Evolutionary conservation across 306 rosid genomes (phyloP).

Genomic region (Morella rubra): DNA sequence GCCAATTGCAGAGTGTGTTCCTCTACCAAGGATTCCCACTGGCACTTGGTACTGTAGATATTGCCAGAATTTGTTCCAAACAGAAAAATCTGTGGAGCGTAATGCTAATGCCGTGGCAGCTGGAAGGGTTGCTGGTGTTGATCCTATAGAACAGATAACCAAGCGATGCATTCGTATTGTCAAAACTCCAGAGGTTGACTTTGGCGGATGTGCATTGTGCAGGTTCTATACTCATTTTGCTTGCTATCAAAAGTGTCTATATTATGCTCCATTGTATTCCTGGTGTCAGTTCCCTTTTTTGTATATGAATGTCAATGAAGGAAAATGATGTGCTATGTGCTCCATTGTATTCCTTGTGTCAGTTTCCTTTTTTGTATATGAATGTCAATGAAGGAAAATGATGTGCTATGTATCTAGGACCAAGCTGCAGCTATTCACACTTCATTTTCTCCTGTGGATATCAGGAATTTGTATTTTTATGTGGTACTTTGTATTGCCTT

Average conservation of each 20-base stretch:
- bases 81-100: slow-evolving; percentile 58
- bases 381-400: not conserved
- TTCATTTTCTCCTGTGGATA: not conserved
- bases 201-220: slow-evolving; percentile 77
- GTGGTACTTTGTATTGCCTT: not conserved
- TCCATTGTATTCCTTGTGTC: not conserved
- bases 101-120: slow-evolving; percentile 75
- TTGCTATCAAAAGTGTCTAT: not conserved
- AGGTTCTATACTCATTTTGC: slow-evolving; percentile 38
- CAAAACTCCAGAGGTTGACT: slow-evolving; percentile 52
- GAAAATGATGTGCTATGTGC: not conserved
- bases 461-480: not conserved
- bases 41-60: slow-evolving; percentile 89
- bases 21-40: slow-evolving; percentile 54
- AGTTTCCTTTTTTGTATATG: not conserved
- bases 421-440: not conserved
- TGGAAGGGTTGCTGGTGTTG: slow-evolving; percentile 67
- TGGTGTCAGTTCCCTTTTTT: not conserved
- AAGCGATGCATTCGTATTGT: slow-evolving; percentile 83
- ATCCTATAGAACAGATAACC: slow-evolving; percentile 66
- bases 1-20: slow-evolving; percentile 69
- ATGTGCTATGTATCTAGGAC: not conserved
- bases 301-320: not conserved
- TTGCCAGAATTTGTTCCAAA: slow-evolving; percentile 63
- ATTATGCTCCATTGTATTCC: not conserved